Percentiles rank a stretch among this genome's conserved stretches.
Conservation (phyloP, 1,284 basidiomycete genomes). For the Boletus albobrunnescens region DNA sequence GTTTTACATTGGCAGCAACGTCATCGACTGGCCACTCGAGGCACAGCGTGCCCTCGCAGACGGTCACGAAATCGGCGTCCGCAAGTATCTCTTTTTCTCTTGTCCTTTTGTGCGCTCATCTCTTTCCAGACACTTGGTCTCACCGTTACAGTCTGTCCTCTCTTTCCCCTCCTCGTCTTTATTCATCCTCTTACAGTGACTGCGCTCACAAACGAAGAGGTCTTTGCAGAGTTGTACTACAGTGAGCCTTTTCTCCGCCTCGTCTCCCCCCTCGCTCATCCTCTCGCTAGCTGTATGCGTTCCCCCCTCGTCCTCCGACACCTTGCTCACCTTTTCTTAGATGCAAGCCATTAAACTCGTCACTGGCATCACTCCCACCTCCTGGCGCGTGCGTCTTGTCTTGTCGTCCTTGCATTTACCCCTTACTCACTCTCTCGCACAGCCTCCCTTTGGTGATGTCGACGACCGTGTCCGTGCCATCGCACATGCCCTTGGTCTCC, state of each 20-base stretch:
- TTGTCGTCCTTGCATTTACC: background rate
- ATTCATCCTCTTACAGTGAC: constrained; percentile 46
- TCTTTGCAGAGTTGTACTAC: constrained; percentile 80
- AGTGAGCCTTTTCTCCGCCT: constrained; percentile 35
- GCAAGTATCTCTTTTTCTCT: constrained; percentile 34
- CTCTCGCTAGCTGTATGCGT: constrained; percentile 22
- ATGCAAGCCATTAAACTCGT: constrained; percentile 50
- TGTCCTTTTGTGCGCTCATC: background rate
- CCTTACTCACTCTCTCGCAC: constrained; percentile 1
- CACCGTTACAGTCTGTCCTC: constrained; percentile 46
- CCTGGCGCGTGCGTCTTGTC: constrained; percentile 50
- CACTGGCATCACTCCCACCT: constrained; percentile 62
- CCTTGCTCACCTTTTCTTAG: constrained; percentile 27
- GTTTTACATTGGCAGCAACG: constrained; percentile 80
- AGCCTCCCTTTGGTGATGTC: constrained; percentile 62
- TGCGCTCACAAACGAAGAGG: constrained; percentile 64
- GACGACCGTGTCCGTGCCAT: constrained; percentile 72
- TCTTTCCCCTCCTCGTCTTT: background rate
- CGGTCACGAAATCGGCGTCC: constrained; percentile 62
- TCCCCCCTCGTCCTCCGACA: too few species aligned
- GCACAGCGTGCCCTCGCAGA: constrained; percentile 62
- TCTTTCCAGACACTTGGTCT: constrained; percentile 51
- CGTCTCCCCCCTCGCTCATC: background rate
- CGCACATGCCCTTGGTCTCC: constrained; percentile 55
- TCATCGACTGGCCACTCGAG: constrained; percentile 68